Base-by-base conservation (phyloP, 805 yeast species). In the Middelhovenomyces tepae region DNA sequence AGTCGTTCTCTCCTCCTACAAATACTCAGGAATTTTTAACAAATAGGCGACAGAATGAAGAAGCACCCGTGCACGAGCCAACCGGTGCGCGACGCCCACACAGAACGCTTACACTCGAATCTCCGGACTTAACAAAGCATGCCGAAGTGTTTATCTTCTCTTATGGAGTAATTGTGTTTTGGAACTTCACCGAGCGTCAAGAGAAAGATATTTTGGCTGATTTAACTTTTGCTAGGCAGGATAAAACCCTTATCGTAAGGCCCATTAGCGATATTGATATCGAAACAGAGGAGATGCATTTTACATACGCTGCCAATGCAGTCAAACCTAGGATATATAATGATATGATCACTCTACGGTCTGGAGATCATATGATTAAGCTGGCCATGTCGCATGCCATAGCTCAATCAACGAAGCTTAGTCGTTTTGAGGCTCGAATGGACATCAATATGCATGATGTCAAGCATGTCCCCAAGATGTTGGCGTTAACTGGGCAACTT, bases 111-210 rank as follows among this genome's bases (percentile, higher is more conserved):
- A 31, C 34, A 7, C 32, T 35, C 1, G 18, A 29, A 8, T 22
- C 34, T 1, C 23, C 36, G 3, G 46, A 73, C 38, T 61, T 69
- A 31, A 58, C 70, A 3, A 73, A 72, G 42, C 61, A 60, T 35
- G 69, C 95, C 0, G 97, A 89, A 50, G 69, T 91, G 65, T 91
- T 91, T 50, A 71, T 91, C 9, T 75, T 89, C 53, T 77, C 75
- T 34, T 91, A 91, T 53, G 98, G 98, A 14, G 94, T 89, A 9
- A 85, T 91, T n/a, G 96, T 91, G 14, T 87, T 91, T 50, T 91
- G 98, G 98, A 91, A 91, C 51, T 86, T 91, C 47, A 75, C 89
- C 2, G 95, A 86, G 51, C 65, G 73, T 5, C 95, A 91, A 51
- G 98, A 91, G 50, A 86, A 86, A 60, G 91, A 89, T 48, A 75